Base-by-base conservation (phyloP, 257 asterid genomes). In the Ehretia macrophylla region DNA sequence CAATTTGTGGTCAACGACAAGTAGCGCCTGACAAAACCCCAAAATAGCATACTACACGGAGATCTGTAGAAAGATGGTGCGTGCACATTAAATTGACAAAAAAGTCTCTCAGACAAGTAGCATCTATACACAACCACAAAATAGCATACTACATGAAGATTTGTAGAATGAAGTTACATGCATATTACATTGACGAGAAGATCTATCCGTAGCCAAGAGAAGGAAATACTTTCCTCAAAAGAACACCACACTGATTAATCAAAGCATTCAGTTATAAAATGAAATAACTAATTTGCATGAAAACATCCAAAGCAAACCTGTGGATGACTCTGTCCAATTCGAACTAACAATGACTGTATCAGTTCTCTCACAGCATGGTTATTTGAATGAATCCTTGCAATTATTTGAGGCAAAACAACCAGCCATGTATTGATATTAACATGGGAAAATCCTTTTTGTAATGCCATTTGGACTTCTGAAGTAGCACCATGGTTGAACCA, bases 401-500 rank as follows among this genome's bases (percentile, higher is more conserved):
- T 93, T 76, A 93, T 93, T 82, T 89, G 99, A 39, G 99, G 99
- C 79, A 93, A 82, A 66, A 93, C 99, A 74, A 85, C 99, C 90
- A 93, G 69, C 99, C 99, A 93, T 39, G 97, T 93, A 77, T 93
- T 89, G 82, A 93, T 93, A 66, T 85, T 93, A 70, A 93, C 99
- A 69, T 83, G 96, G 17, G 86, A 72, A 78, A 93, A 93, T 59
- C 99, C 99, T 72, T 67, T 86, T 82, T 93, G 94, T 63, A 93
- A 62, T 64, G 99, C 99, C 88, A 67, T 74, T 78, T 93, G 99
- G 69, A 93, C 99, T 72, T 93, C 97, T 62, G 95, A 67, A 64
- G 96, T 86, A 80, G 95, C 86, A 68, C 99, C 97, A 80, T 93
- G 96, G 89, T 93, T 93, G 86, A 93, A 93, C 99, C 99, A 93